phyloP scores from a whole-genome alignment of 257 asterid genomes.

The Coffea eugenioides region DNA sequence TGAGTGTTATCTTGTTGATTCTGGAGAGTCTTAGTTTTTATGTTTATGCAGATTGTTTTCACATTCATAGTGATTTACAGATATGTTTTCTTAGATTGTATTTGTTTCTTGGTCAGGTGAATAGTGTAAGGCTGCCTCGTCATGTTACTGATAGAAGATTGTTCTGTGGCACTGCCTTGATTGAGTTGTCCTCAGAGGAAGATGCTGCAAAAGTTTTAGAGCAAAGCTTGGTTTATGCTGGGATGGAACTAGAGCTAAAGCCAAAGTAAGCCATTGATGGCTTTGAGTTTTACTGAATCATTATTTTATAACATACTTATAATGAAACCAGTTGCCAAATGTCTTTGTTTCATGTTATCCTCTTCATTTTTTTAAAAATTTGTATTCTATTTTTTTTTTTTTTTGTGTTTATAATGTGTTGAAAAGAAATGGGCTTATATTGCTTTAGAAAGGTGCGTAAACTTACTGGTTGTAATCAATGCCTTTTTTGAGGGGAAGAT shows the following conservation, averaged over 20 bases:
- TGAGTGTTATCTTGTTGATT: neutral
- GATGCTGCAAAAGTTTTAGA: constrained; percentile 67
- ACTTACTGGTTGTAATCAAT: too few species aligned
- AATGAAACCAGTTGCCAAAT: neutral
- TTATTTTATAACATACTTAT: neutral
- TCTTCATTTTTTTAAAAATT: neutral
- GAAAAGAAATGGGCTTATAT: neutral
- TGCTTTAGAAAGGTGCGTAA: neutral
- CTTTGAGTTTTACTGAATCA: neutral
- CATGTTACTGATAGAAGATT: constrained; percentile 84
- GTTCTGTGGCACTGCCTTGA: constrained; percentile 83
- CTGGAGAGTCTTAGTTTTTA: neutral
- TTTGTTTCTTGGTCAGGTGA: constrained; percentile 53
- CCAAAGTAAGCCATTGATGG: constrained; percentile 59
- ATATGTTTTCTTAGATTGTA: neutral
- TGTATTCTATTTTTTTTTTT: neutral
- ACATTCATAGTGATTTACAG: neutral
- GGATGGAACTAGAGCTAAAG: constrained; percentile 69
- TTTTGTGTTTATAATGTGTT: neutral
- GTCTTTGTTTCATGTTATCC: neutral
- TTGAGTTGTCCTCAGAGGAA: constrained; percentile 86
- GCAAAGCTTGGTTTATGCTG: constrained; percentile 66
- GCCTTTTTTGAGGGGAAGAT: neutral
- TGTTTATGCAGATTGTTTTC: neutral
- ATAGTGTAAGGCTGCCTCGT: constrained; percentile 96